Conservation (phyloP, 148 eudicot species). For the Vaccinium darrowii region DNA sequence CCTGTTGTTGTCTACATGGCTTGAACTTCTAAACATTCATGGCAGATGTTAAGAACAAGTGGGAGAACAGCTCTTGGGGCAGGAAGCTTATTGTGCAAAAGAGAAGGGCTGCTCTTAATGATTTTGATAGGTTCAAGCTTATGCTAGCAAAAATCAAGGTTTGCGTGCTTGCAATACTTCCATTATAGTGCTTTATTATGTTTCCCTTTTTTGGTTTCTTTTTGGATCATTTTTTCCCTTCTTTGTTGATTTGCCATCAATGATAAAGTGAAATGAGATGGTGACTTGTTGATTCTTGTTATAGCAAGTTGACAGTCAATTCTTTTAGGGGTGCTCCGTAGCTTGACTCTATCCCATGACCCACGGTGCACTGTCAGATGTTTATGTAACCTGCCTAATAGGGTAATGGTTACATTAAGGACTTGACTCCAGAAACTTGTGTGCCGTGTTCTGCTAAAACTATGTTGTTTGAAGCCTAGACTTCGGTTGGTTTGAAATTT, state of each 20-base stretch:
- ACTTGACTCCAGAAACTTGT: background rate
- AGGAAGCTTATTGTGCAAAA: slow-evolving; percentile 56
- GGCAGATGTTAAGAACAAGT: slow-evolving; percentile 56
- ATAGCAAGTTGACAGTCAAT: background rate
- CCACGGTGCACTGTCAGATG: background rate
- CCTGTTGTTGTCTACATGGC: background rate
- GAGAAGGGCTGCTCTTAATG: slow-evolving; percentile 56
- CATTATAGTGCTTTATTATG: background rate
- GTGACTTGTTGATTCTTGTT: background rate
- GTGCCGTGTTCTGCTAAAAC: too few species aligned
- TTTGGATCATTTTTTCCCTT: background rate
- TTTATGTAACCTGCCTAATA: background rate
- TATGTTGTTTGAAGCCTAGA: too few species aligned
- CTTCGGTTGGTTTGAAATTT: background rate
- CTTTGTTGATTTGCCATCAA: background rate
- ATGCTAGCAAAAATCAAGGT: slow-evolving; percentile 65
- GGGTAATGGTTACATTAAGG: background rate
- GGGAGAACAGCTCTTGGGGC: slow-evolving; percentile 70
- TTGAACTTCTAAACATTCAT: background rate
- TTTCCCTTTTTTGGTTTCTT: background rate
- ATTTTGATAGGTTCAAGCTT: slow-evolving; percentile 59
- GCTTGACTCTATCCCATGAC: background rate
- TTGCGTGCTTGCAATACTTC: background rate
- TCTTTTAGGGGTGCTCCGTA: background rate
- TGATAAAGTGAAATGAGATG: background rate